Percentiles rank a stretch among this genome's conserved stretches.
phyloP scores from a whole-genome alignment of 1,139 yeast species.

The Arxiozyma telluris region DNA sequence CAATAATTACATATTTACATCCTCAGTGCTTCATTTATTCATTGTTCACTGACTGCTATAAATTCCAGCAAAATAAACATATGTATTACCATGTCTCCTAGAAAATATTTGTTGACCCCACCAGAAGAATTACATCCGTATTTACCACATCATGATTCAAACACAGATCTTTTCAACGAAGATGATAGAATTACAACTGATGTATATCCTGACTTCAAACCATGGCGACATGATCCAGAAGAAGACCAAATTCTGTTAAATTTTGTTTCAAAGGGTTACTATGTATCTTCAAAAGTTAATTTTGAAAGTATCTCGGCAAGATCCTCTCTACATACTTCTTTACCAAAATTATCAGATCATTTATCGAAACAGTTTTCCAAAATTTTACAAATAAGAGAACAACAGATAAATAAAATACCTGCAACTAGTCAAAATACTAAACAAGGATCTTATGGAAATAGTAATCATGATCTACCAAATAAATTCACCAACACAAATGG shows the following conservation, averaged over 20 bases:
- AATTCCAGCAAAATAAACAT: background rate
- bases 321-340: slow-evolving; percentile 37
- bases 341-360: slow-evolving; percentile 48
- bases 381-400: slow-evolving; percentile 58
- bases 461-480: background rate
- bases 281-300: slow-evolving; percentile 45
- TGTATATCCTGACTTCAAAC: slow-evolving; percentile 63
- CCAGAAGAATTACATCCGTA: slow-evolving; percentile 30
- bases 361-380: slow-evolving; percentile 53
- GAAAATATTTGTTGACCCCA: slow-evolving; percentile 26
- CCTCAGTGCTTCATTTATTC: background rate
- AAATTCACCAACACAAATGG: background rate
- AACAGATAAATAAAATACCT: slow-evolving; percentile 61
- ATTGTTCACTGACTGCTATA: background rate
- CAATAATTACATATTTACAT: background rate
- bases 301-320: slow-evolving; percentile 53
- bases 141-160: slow-evolving; percentile 6
- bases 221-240: slow-evolving; percentile 61
- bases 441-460: background rate
- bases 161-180: background rate
- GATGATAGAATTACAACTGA: background rate
- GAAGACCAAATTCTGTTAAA: slow-evolving; percentile 45
- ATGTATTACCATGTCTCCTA: slow-evolving; percentile 20
- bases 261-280: slow-evolving; percentile 51
- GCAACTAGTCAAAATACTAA: slow-evolving; percentile 2